A percentile compares a stretch with the other conserved stretches of the same genome.
phyloP scores from a whole-genome alignment of 148 eudicot genomes.

The Chenopodium berlandieri region DNA sequence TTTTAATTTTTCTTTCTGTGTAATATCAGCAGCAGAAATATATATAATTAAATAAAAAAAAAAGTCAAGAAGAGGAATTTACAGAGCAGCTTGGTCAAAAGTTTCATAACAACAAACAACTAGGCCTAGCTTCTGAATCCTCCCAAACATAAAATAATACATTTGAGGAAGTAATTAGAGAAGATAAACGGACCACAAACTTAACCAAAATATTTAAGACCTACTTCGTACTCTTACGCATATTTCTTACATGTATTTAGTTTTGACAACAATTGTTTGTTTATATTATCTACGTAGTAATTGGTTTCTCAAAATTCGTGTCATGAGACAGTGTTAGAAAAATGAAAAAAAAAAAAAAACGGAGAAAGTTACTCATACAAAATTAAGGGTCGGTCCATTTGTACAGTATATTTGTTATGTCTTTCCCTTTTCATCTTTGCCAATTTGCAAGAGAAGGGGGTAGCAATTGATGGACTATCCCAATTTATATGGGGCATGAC shows the following conservation, averaged over 20 bases:
- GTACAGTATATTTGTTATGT: neutral
- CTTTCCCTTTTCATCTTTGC: conserved; percentile 23
- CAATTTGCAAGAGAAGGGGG: conserved; percentile 24
- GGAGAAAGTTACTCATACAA: neutral
- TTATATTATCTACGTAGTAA: no score
- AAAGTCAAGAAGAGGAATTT: neutral
- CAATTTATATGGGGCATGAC: conserved; percentile 11
- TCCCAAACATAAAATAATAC: neutral
- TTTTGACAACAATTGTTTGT: no score
- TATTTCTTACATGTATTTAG: no score
- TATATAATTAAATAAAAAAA: neutral
- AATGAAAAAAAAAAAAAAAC: neutral
- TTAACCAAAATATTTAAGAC: no score
- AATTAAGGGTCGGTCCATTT: conserved; percentile 25
- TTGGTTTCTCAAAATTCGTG: no score
- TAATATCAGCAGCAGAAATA: neutral
- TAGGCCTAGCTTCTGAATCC: conserved; percentile 6
- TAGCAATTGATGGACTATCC: conserved; percentile 25
- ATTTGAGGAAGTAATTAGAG: no score
- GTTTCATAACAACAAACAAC: conserved; percentile 1
- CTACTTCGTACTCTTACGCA: no score
- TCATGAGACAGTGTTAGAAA: no score
- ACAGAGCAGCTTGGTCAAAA: conserved; percentile 33
- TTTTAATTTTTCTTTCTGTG: neutral
- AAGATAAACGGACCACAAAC: no score